Conservation (phyloP, 1,284 basidiomycete genomes). For the Cutaneotrichosporon sp. region DNA sequence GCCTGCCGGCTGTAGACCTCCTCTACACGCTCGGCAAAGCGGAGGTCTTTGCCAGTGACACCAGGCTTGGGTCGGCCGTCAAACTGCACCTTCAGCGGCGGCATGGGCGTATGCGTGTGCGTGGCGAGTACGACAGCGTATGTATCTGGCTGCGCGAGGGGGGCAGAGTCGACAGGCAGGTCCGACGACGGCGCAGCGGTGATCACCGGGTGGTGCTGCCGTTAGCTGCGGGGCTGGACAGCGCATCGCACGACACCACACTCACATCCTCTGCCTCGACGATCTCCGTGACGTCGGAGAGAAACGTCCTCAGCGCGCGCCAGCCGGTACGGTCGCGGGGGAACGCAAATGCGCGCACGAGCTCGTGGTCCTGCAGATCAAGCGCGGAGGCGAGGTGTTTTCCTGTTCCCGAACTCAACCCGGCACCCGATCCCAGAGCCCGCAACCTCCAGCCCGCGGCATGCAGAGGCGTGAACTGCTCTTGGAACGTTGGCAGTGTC, state of each 20-base stretch:
- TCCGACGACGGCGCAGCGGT: slow-evolving; percentile 26
- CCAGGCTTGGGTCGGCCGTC: slow-evolving; percentile 31
- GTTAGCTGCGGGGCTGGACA: too few relatives aligned
- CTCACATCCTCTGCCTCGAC: slow-evolving; percentile 33
- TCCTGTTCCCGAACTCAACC: not conserved
- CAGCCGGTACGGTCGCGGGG: slow-evolving; percentile 29
- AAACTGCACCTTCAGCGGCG: slow-evolving; percentile 18
- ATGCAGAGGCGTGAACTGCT: slow-evolving; percentile 33
- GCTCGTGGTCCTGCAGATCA: slow-evolving; percentile 31
- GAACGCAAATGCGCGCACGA: slow-evolving; percentile 31
- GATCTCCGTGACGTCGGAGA: slow-evolving; percentile 11
- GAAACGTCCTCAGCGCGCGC: slow-evolving; percentile 19
- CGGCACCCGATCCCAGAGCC: slow-evolving; percentile 1
- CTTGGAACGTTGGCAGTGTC: slow-evolving; percentile 24
- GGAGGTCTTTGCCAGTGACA: slow-evolving; percentile 39
- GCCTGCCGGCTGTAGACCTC: slow-evolving; percentile 1
- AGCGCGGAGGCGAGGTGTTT: slow-evolving; percentile 5
- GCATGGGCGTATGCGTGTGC: slow-evolving; percentile 42
- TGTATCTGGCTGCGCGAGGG: not conserved
- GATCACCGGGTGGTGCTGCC: slow-evolving; percentile 34
- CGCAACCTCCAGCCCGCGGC: slow-evolving; percentile 35
- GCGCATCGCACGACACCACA: not conserved
- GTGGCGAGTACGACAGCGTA: slow-evolving; percentile 36
- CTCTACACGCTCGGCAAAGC: slow-evolving; percentile 33
- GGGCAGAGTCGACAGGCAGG: slow-evolving; percentile 9